Percentiles rank a stretch among this genome's conserved stretches.
These are phyloP conservation scores for Globisporangium paroecandrum DNA, from an alignment of 352 stramenopile species.

Conservation along the genomic window DNA sequence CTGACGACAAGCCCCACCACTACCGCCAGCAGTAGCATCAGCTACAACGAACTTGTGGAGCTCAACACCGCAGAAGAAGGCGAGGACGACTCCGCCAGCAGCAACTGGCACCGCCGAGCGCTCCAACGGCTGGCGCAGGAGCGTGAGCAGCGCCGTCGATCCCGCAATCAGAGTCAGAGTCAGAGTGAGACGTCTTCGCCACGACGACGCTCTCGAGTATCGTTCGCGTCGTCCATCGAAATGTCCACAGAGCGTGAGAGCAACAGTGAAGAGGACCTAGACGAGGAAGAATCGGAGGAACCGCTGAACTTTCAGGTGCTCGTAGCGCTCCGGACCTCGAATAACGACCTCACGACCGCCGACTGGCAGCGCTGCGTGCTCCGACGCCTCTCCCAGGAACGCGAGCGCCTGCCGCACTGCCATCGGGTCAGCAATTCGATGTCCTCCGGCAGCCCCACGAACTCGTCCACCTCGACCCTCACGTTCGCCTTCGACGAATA, in stretches of 20 bases:
- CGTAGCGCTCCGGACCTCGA: constrained; percentile 20
- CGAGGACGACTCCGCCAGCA: constrained; percentile 6
- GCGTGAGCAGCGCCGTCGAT: constrained; percentile 26
- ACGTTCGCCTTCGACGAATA: constrained; percentile 18
- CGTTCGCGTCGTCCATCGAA: constrained; percentile 14
- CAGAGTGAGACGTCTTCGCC: neutral
- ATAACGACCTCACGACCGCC: constrained; percentile 20
- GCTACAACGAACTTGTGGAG: constrained; percentile 39
- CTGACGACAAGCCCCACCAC: neutral
- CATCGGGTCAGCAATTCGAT: constrained; percentile 3
- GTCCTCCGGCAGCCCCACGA: constrained; percentile 13
- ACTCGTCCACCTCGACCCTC: constrained; percentile 34
- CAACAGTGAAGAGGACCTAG: neutral
- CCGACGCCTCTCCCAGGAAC: constrained; percentile 32
- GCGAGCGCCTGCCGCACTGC: constrained; percentile 19
- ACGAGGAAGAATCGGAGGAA: constrained; percentile 2
- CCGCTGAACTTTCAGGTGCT: constrained; percentile 27
- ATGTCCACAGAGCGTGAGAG: neutral
- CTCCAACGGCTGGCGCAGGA: constrained; percentile 38
- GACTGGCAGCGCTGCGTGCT: constrained; percentile 30
- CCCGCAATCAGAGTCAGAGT: neutral
- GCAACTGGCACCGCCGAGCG: constrained; percentile 31
- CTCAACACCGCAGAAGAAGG: constrained; percentile 21
- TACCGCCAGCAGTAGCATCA: constrained; percentile 3
- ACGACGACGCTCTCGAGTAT: constrained; percentile 1